Conservation (phyloP, 768 basidiomycete species). For the Wakefieldia striispora region DNA sequence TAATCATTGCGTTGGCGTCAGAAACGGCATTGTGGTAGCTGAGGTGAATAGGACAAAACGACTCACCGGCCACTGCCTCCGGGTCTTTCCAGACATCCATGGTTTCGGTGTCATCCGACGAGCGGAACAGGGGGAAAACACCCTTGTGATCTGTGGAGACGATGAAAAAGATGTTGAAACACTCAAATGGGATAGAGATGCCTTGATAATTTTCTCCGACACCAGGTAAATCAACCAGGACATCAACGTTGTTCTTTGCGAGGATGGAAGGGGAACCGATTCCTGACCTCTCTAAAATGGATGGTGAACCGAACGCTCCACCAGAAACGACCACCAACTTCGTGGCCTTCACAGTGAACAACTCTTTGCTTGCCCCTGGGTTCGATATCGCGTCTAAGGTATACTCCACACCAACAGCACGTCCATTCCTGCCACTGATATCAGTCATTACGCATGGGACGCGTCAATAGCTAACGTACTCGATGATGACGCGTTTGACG, state of each 20-base stretch:
- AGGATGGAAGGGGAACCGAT: slow-evolving; percentile 37
- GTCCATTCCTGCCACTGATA: slow-evolving; percentile 23
- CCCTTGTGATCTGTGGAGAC: slow-evolving; percentile 29
- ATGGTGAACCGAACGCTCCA: slow-evolving; percentile 43
- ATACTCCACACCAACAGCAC: slow-evolving; percentile 40
- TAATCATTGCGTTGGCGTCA: slow-evolving; percentile 1
- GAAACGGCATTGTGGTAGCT: no score
- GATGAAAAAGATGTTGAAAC: neutral
- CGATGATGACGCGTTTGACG: slow-evolving; percentile 36
- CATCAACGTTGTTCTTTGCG: slow-evolving; percentile 25
- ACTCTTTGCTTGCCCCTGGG: slow-evolving; percentile 8
- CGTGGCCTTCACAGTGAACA: slow-evolving; percentile 26
- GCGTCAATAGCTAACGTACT: slow-evolving; percentile 22
- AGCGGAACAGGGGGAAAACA: slow-evolving; percentile 32
- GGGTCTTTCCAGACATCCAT: slow-evolving; percentile 46
- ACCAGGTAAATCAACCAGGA: slow-evolving; percentile 36
- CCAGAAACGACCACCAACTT: slow-evolving; percentile 39
- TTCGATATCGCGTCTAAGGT: slow-evolving; percentile 25
- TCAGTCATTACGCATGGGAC: neutral
- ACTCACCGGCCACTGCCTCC: slow-evolving; percentile 37
- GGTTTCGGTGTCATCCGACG: slow-evolving; percentile 46
- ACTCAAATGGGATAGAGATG: neutral
- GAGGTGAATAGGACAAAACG: slow-evolving; percentile 18
- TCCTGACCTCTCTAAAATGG: slow-evolving; percentile 54
- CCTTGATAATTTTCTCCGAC: slow-evolving; percentile 44